Evolutionary conservation across 768 basidiomycete species (phyloP).

Genomic region (Leccinum variicolor): DNA sequence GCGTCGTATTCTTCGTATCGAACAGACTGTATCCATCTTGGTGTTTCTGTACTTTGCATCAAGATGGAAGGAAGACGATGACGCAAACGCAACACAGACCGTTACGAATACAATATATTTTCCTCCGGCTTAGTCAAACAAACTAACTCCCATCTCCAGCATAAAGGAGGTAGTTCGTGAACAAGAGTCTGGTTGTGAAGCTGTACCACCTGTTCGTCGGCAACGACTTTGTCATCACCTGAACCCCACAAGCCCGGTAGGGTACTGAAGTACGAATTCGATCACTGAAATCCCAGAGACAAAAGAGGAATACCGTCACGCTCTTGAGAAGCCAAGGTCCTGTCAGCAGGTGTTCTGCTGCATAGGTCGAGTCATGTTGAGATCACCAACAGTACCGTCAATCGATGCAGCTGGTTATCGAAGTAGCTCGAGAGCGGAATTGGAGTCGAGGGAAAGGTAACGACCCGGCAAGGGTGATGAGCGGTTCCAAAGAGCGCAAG

Average conservation of each 20-base stretch:
- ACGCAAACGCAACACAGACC: too few species aligned
- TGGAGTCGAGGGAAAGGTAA: constrained; percentile 31
- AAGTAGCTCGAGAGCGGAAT: constrained; percentile 32
- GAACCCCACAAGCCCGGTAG: constrained; percentile 42
- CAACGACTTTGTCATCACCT: constrained; percentile 42
- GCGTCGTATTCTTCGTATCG: too few species aligned
- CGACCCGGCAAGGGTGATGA: constrained; percentile 7
- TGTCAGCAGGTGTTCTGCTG: constrained; percentile 37
- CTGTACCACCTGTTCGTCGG: constrained; percentile 39
- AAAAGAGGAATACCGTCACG: constrained; percentile 31
- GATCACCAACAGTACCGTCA: constrained; percentile 36
- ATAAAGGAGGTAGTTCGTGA: constrained; percentile 49
- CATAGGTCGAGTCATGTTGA: constrained; percentile 42
- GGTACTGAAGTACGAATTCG: constrained; percentile 31
- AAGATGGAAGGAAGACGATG: too few species aligned
- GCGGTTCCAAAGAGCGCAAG: constrained; percentile 17
- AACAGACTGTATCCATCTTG: too few species aligned
- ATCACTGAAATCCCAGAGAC: background rate
- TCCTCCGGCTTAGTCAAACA: too few species aligned
- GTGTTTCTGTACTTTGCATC: too few species aligned
- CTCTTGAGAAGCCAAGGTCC: constrained; percentile 40
- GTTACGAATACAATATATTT: too few species aligned
- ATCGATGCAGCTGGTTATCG: constrained; percentile 44
- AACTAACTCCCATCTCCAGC: constrained; percentile 41
- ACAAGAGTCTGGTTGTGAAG: constrained; percentile 32